phyloP scores from a whole-genome alignment of 495 filamentous ascomycete genomes.

The Stereocaulon alpinum region DNA sequence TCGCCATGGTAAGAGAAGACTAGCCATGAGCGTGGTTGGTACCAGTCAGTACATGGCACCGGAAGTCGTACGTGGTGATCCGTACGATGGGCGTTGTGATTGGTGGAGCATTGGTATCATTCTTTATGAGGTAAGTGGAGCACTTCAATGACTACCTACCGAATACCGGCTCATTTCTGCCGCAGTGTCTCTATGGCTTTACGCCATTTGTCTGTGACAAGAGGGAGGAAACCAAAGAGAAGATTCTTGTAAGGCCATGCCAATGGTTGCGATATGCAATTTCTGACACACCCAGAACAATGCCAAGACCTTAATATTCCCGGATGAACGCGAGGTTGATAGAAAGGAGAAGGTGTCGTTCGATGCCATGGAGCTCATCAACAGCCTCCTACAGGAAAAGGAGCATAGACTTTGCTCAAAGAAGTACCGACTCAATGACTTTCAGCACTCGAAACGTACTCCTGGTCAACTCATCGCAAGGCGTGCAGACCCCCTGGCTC shows the following conservation, averaged over 20 bases:
- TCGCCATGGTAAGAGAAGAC: constrained; percentile 56
- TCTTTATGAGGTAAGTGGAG: constrained; percentile 58
- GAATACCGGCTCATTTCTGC: constrained; percentile 1
- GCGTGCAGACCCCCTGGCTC: constrained; percentile 24
- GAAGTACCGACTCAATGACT: constrained; percentile 57
- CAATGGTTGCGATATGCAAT: background rate
- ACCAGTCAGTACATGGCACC: constrained; percentile 98
- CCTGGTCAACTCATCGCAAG: constrained; percentile 26
- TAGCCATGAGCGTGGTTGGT: constrained; percentile 81
- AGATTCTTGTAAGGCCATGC: constrained; percentile 55
- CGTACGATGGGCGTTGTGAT: constrained; percentile 87
- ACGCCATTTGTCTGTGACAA: constrained; percentile 83
- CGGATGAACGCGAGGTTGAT: constrained; percentile 26
- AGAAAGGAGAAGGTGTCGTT: constrained; percentile 28
- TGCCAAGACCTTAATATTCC: constrained; percentile 48
- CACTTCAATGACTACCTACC: background rate
- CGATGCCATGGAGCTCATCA: constrained; percentile 65
- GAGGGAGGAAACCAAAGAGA: constrained; percentile 66
- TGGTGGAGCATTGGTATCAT: constrained; percentile 96
- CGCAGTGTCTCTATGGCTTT: constrained; percentile 72
- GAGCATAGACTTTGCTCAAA: constrained; percentile 63
- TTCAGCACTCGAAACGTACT: constrained; percentile 20
- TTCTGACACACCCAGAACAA: constrained; percentile 37
- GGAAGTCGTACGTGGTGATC: constrained; percentile 72
- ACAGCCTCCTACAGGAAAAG: constrained; percentile 63